A percentile compares a stretch with the other conserved stretches of the same genome.
These are phyloP conservation scores for Rhodotorula babjevae DNA, from an alignment of 768 basidiomycete genomes.

Conservation along the genomic window DNA sequence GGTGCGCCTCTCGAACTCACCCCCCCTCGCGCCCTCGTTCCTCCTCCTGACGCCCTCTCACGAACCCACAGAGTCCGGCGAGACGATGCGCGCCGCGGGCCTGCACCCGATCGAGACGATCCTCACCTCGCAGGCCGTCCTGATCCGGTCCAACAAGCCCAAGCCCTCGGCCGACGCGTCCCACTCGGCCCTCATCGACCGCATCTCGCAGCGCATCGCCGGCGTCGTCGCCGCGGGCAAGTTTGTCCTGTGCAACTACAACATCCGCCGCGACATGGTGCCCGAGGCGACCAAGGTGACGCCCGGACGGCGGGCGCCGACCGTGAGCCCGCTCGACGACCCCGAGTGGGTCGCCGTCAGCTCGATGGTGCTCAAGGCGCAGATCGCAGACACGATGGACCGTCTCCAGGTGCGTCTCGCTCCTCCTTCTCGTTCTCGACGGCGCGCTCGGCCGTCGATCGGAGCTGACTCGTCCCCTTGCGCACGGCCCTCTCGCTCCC, in stretches of 20 bases:
- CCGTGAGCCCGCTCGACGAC: slow-evolving; percentile 71
- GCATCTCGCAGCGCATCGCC: slow-evolving; percentile 79
- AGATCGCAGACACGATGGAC: slow-evolving; percentile 81
- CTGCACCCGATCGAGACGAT: slow-evolving; percentile 87
- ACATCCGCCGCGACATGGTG: slow-evolving; percentile 66
- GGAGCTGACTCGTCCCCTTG: too few relatives aligned
- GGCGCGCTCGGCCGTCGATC: too few relatives aligned
- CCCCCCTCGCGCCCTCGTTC: neutral
- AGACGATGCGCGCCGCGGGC: slow-evolving; percentile 98
- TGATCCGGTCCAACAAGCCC: slow-evolving; percentile 64
- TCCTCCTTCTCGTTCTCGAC: neutral
- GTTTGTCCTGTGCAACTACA: slow-evolving; percentile 89
- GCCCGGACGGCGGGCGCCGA: slow-evolving; percentile 83
- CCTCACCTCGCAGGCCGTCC: slow-evolving; percentile 79
- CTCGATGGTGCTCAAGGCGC: slow-evolving; percentile 57
- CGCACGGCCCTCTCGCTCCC: too few relatives aligned
- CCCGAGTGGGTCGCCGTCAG: slow-evolving; percentile 86
- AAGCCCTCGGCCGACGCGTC: slow-evolving; percentile 59
- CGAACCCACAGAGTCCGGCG: slow-evolving; percentile 84
- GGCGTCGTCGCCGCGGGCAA: slow-evolving; percentile 77
- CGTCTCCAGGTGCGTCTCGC: slow-evolving; percentile 54
- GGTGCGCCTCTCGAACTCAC: slow-evolving; percentile 53
- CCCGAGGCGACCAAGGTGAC: slow-evolving; percentile 64
- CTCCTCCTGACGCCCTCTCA: neutral
- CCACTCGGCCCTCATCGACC: slow-evolving; percentile 62